phyloP scores from a whole-genome alignment of 2,329 filamentous ascomycete species.

The Penicillium sp. region DNA sequence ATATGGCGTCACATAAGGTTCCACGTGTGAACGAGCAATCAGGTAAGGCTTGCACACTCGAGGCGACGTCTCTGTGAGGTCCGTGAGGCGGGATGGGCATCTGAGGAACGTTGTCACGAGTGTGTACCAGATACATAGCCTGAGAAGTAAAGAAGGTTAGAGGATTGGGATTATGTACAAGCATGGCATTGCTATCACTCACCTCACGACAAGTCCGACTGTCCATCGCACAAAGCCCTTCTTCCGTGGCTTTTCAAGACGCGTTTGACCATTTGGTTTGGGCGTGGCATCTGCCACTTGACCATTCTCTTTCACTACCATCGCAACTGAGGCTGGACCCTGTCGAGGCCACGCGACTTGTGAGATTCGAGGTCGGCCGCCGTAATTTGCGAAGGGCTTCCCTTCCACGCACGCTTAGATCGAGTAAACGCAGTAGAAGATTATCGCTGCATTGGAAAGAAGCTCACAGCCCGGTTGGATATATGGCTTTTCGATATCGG shows the following conservation, averaged over 20 bases:
- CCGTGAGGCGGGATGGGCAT: constrained; percentile 63
- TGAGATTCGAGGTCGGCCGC: constrained; percentile 4
- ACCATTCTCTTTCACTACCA: constrained; percentile 25
- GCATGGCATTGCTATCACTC: constrained; percentile 14
- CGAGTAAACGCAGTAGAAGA: neutral
- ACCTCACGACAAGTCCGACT: constrained; percentile 31
- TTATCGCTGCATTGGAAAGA: constrained; percentile 5
- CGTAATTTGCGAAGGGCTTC: neutral
- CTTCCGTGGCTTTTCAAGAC: constrained; percentile 11
- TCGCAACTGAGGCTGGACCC: constrained; percentile 15
- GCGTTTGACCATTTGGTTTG: constrained; percentile 11
- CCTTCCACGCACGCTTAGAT: constrained; percentile 2
- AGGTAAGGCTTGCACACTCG: constrained; percentile 74
- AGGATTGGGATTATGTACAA: neutral
- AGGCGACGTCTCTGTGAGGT: constrained; percentile 61
- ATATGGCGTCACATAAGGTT: constrained; percentile 73
- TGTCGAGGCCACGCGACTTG: constrained; percentile 8
- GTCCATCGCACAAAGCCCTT: constrained; percentile 28
- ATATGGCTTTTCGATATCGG: neutral
- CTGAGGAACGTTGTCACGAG: constrained; percentile 72
- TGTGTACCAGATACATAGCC: constrained; percentile 75
- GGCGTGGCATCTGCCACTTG: constrained; percentile 16
- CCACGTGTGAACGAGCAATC: constrained; percentile 55
- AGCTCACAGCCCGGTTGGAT: neutral
- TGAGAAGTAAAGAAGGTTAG: constrained; percentile 30